phyloP scores from a whole-genome alignment of 768 basidiomycete genomes.

The Sporobolomyces phaffii region DNA sequence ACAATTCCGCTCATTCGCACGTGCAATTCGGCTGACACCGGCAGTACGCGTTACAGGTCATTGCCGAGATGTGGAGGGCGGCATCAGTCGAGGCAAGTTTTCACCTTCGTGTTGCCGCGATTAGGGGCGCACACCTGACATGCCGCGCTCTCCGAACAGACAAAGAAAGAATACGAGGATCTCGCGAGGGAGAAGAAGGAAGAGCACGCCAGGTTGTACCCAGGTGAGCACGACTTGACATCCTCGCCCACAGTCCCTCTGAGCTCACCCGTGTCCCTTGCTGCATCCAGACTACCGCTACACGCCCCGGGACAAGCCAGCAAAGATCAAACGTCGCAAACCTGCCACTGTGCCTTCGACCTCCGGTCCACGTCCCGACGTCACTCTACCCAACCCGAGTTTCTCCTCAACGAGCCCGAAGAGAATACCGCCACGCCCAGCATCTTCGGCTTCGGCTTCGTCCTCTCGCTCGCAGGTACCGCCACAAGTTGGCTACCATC shows the following conservation, averaged over 20 bases:
- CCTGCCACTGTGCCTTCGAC: no score
- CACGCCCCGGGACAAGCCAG: not conserved
- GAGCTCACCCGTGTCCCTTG: no score
- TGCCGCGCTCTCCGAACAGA: not conserved
- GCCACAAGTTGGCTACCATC: not conserved
- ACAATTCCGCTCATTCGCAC: not conserved
- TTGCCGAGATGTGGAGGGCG: conserved; percentile 16
- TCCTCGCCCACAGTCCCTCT: not conserved
- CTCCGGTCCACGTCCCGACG: no score
- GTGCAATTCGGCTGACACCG: no score
- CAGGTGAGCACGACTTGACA: not conserved
- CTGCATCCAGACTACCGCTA: conserved; percentile 17
- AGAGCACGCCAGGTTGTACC: conserved; percentile 16
- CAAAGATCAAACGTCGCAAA: not conserved
- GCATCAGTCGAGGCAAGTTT: not conserved
- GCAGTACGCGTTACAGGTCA: no score
- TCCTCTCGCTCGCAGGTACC: not conserved
- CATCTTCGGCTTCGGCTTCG: not conserved
- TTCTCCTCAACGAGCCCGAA: not conserved
- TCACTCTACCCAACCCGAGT: no score
- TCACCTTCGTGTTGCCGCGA: not conserved
- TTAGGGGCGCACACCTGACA: no score
- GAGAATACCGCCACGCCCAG: not conserved
- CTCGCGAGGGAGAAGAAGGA: conserved; percentile 15
- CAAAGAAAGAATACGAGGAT: conserved; percentile 3